Percentiles rank a stretch among this genome's conserved stretches.
Evolutionary conservation across 2,329 filamentous ascomycete genomes (phyloP).

Genomic region (Alternaria triticimaculans): DNA sequence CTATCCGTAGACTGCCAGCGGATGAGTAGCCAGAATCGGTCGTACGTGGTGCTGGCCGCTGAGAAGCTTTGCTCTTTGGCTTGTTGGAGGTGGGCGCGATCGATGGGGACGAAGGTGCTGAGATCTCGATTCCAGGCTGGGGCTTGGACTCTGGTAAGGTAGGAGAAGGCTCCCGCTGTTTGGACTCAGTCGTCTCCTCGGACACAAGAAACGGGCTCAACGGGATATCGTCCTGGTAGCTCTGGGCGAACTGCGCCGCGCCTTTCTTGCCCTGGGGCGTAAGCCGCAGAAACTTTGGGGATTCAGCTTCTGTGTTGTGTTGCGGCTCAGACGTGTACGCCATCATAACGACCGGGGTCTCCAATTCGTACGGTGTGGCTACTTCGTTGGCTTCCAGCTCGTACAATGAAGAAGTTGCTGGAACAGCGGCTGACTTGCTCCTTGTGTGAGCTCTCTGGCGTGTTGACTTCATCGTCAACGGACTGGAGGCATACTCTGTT

Average conservation of each 20-base stretch:
- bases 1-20: conserved; percentile 36
- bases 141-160: conserved; percentile 19
- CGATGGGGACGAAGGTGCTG: conserved; percentile 14
- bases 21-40: conserved; percentile 52
- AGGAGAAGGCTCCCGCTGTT: not conserved
- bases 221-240: conserved; percentile 39
- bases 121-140: conserved; percentile 4
- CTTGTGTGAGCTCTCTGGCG: conserved; percentile 29
- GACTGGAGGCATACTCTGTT: conserved; percentile 24
- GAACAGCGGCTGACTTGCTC: conserved; percentile 37
- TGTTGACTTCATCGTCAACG: conserved; percentile 28
- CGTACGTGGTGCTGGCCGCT: conserved; percentile 37
- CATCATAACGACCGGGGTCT: not conserved
- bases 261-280: conserved; percentile 27
- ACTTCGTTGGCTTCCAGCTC: not conserved
- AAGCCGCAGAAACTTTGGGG: conserved; percentile 21
- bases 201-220: conserved; percentile 30
- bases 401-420: conserved; percentile 22
- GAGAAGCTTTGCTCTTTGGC: conserved; percentile 7
- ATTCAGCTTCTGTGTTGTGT: conserved; percentile 3
- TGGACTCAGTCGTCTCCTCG: not conserved
- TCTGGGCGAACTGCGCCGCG: conserved; percentile 32
- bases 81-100: conserved; percentile 4
- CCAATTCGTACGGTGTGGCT: not conserved
- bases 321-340: conserved; percentile 8